phyloP scores from a whole-genome alignment of 345 rosid genomes.

The Gossypium anomalum region DNA sequence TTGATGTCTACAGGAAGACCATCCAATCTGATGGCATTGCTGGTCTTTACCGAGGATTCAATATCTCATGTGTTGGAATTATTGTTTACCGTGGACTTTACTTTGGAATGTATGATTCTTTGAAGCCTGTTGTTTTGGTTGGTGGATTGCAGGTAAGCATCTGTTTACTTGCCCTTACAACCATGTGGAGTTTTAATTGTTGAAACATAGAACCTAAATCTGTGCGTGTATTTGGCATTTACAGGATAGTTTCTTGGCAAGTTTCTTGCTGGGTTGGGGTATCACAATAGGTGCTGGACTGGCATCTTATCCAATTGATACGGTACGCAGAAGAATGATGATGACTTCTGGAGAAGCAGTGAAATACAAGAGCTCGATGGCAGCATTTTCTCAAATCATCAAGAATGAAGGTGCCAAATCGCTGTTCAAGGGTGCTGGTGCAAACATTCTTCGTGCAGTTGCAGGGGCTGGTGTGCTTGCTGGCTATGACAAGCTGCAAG shows the following conservation, averaged over 20 bases:
- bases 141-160: slow-evolving; percentile 42
- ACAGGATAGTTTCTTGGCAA: slow-evolving; percentile 64
- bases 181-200: neutral
- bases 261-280: slow-evolving; percentile 58
- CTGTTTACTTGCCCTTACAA: neutral
- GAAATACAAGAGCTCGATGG: slow-evolving; percentile 52
- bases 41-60: slow-evolving; percentile 45
- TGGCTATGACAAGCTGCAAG: slow-evolving; percentile 62
- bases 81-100: slow-evolving; percentile 6
- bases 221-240: neutral
- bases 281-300: slow-evolving; percentile 56
- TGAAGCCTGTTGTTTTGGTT: slow-evolving; percentile 53
- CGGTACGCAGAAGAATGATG: slow-evolving; percentile 69
- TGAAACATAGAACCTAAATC: neutral
- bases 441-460: slow-evolving; percentile 53
- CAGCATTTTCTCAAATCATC: slow-evolving; percentile 43
- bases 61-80: slow-evolving; percentile 9
- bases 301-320: slow-evolving; percentile 57
- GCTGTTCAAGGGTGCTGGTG: slow-evolving; percentile 67
- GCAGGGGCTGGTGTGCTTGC: slow-evolving; percentile 68
- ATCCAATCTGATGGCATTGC: slow-evolving; percentile 38
- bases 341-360: slow-evolving; percentile 73
- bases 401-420: slow-evolving; percentile 55
- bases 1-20: slow-evolving; percentile 8
- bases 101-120: slow-evolving; percentile 46